Evolutionary conservation across 306 rosid genomes (phyloP), one percentile per base, ranked within the genome.

Genomic region (Hippophae rhamnoides): DNA sequence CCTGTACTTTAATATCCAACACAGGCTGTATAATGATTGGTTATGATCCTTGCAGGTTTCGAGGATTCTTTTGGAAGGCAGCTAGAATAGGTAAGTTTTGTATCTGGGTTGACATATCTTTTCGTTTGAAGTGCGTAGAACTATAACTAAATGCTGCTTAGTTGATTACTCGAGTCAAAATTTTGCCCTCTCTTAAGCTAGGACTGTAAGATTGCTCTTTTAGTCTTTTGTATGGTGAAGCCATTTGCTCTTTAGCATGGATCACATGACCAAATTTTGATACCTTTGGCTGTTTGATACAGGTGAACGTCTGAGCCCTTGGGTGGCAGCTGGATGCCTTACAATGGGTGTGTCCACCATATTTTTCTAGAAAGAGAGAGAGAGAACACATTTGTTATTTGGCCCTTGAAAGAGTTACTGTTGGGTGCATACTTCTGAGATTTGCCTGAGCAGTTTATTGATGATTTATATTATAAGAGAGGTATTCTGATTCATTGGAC

Each of bases 241-340:
- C 13, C 52, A 10, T 25, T 31, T 55, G 2, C 13, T 3, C 8
- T 25, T 4, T 1, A 13, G 45, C 40, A 9, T 31, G 43, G 13
- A 31, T 61, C 43, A 31, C 5, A 6, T 5, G 6, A n/a, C 12
- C 11, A 6, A 13, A 46, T 46, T 46, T 46, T 10, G 50, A 46
- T n/a, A 6, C 14, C 10, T 7, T 52, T 42, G 60, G 46, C 43
- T 12, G 1, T 62, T 54, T 65, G 47, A 42, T 52, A 72, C 72
- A 72, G 77, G 77, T 51, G 77, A 72, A 62, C 72, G 77, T 2
- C 38, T 72, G 77, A 72, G 77, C 60, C 77, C 77, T 61, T 72
- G 77, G 77, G 72, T 72, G 25, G 77, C 77, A 31, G 60, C 48
- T 55, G 77, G 77, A 62, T 72, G 77, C 72, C 56, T 72, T 56